Evolutionary conservation across 208 protist genomes (phyloP).

Genomic region (Wallacemonas sp.): DNA sequence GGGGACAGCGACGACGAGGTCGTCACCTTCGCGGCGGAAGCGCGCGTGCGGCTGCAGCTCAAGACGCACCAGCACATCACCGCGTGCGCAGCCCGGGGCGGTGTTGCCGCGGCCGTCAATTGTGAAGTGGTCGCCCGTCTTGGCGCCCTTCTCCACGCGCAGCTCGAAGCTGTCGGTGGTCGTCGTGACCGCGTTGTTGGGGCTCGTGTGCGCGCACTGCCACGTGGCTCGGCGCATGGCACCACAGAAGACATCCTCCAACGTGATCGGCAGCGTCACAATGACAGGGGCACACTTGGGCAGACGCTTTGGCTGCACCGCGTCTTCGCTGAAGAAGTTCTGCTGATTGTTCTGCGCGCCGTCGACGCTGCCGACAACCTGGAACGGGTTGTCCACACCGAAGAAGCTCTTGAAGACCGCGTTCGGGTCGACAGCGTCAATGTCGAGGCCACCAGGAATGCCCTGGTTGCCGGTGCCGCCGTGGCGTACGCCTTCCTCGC

Average conservation of each 20-base stretch:
- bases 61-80: slow-evolving; percentile 74
- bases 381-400: slow-evolving; percentile 88
- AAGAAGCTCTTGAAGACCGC: slow-evolving; percentile 87
- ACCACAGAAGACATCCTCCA: slow-evolving; percentile 89
- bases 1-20: slow-evolving; percentile 64
- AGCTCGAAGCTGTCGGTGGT: slow-evolving; percentile 65
- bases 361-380: slow-evolving; percentile 74
- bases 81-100: slow-evolving; percentile 50
- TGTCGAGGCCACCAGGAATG: slow-evolving; percentile 76
- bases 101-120: slow-evolving; percentile 68
- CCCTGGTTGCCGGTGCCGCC: slow-evolving; percentile 82
- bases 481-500: slow-evolving; percentile 89
- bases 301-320: slow-evolving; percentile 54
- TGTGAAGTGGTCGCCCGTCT: slow-evolving; percentile 64
- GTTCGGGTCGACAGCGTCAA: slow-evolving; percentile 76
- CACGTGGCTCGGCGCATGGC: slow-evolving; percentile 72
- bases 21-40: slow-evolving; percentile 84
- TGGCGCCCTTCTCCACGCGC: slow-evolving; percentile 66
- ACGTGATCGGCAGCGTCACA: slow-evolving; percentile 62
- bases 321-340: slow-evolving; percentile 72
- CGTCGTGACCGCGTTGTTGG: slow-evolving; percentile 22
- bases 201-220: slow-evolving; percentile 34
- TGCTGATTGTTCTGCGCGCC: slow-evolving; percentile 79
- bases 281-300: slow-evolving; percentile 57
- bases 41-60: slow-evolving; percentile 66